These are phyloP conservation scores for Cladosporium sp. DNA, from an alignment of 2,329 filamentous ascomycete species.

Conservation along the genomic window DNA sequence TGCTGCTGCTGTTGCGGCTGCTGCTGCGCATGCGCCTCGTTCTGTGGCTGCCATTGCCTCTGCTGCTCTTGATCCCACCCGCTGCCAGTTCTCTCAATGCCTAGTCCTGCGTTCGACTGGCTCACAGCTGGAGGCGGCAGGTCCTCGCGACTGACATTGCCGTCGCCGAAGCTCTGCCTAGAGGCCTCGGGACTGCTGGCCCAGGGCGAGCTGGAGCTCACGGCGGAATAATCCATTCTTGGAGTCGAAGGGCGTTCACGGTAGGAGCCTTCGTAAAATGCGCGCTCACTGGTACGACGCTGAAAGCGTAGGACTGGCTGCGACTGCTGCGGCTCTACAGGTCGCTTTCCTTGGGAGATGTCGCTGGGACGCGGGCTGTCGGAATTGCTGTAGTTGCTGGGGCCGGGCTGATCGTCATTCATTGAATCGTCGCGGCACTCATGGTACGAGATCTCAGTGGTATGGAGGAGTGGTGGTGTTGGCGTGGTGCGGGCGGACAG, in stretches of 20 bases:
- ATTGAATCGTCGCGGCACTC: constrained; percentile 15
- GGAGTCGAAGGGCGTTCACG: constrained; percentile 32
- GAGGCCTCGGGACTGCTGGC: constrained; percentile 59
- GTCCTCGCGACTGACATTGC: constrained; percentile 30
- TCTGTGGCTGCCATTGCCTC: constrained; percentile 37
- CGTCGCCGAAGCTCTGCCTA: constrained; percentile 48
- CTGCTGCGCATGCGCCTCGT: constrained; percentile 44
- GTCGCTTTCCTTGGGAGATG: constrained; percentile 33
- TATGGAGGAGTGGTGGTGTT: neutral
- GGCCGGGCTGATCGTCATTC: constrained; percentile 18
- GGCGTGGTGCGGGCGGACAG: constrained; percentile 1
- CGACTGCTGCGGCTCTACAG: constrained; percentile 4
- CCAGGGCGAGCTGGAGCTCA: constrained; percentile 65
- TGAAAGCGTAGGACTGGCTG: constrained; percentile 38
- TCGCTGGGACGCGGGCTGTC: constrained; percentile 12
- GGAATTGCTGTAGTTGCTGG: constrained; percentile 13
- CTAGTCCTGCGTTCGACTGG: constrained; percentile 9
- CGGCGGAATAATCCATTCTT: constrained; percentile 65
- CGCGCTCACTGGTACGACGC: constrained; percentile 39
- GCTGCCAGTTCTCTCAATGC: constrained; percentile 17
- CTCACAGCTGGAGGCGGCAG: constrained; percentile 34
- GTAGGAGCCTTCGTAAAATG: constrained; percentile 37
- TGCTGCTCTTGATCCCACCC: constrained; percentile 25
- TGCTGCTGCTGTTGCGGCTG: constrained; percentile 43
- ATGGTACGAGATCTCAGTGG: constrained; percentile 7